Percentiles rank a stretch among this genome's conserved stretches.
Evolutionary conservation across 257 asterid genomes (phyloP).

Genomic region (Datura wrightii): DNA sequence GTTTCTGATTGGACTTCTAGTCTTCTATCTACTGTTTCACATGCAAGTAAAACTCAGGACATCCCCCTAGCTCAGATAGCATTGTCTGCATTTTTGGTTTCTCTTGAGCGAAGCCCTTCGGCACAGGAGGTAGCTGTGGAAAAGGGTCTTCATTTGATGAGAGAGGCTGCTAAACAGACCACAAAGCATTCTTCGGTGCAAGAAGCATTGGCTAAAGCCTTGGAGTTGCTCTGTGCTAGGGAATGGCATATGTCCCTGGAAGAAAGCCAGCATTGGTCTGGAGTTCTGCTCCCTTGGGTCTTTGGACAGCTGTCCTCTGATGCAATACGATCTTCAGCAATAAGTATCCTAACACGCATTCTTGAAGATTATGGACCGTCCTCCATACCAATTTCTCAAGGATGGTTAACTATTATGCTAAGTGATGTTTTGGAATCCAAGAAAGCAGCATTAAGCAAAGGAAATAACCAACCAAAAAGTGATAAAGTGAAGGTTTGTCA

Average conservation of each 20-base stretch:
- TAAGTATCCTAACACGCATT: conserved; percentile 78
- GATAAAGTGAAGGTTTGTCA: conserved; percentile 84
- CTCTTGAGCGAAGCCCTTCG: conserved; percentile 82
- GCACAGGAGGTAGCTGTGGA: conserved; percentile 82
- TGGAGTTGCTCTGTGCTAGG: conserved; percentile 71
- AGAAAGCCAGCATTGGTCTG: conserved; percentile 95
- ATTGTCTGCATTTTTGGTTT: conserved; percentile 80
- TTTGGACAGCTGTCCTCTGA: conserved; percentile 72
- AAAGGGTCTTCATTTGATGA: conserved; percentile 86
- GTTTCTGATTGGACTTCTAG: conserved; percentile 90
- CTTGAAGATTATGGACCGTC: conserved; percentile 99
- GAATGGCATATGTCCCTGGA: conserved; percentile 88
- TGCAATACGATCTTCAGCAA: conserved; percentile 75
- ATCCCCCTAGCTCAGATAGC: conserved; percentile 80
- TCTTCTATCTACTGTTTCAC: conserved; percentile 86
- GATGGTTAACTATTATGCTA: conserved; percentile 86
- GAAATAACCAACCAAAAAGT: conserved; percentile 60
- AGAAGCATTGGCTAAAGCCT: conserved; percentile 89
- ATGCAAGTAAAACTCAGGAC: conserved; percentile 91
- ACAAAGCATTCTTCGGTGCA: conserved; percentile 72
- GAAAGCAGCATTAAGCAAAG: conserved; percentile 64
- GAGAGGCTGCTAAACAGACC: conserved; percentile 84
- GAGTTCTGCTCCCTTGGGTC: conserved; percentile 87
- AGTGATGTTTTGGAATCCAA: conserved; percentile 68
- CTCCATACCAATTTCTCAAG: conserved; percentile 89